Evolutionary conservation across 2,329 filamentous ascomycete genomes (phyloP), one percentile per base, ranked within the genome.

Genomic region (Microdochium paspali): DNA sequence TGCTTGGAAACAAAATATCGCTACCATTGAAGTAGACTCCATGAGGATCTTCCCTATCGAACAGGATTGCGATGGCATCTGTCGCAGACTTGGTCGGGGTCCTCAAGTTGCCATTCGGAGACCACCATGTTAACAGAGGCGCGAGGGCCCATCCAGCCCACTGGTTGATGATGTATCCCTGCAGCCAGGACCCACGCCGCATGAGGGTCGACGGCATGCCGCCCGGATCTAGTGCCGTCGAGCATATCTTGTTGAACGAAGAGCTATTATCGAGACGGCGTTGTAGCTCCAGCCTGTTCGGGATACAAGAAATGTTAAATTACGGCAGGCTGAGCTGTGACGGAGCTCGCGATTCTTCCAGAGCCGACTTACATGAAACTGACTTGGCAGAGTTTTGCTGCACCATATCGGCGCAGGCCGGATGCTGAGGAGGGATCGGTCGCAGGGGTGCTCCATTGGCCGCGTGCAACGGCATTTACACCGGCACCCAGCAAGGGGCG

Each of bases 201-300:
- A 52, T 25, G 4, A 62, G 44, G 9, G 53, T 48, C 15, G 55
- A 59, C n/a, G 45, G 26, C 50, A 62, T 60, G 10, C 44, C 50
- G 5, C 56, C 61, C 4, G 61, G 61, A 49, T 64, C 61, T 15
- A 62, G 28, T 25, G 52, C 56, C 3, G 63, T 44, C 40, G 60
- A 50, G n/a, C 52, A 52, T 31, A 62, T 53, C 10, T 57, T 55
- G 28, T 50, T 52, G 3, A 61, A 53, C 0, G 45, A 2, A 30
- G 54, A 54, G 39, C 59, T 55, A 21, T 46, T 23, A 15, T 49
- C 46, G 23, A 61, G 35, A n/a, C 57, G 56, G 2, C 44, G 48
- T 28, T 56, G 43, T 23, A 61, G 49, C 39, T 60, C 57, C 35
- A 52, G 53, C 55, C 56, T 56, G 35, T 35, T 2, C 0, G 13